These are phyloP conservation scores for Ophiobolus disseminans DNA, from an alignment of 2,329 filamentous ascomycete species.

Conservation along the genomic window DNA sequence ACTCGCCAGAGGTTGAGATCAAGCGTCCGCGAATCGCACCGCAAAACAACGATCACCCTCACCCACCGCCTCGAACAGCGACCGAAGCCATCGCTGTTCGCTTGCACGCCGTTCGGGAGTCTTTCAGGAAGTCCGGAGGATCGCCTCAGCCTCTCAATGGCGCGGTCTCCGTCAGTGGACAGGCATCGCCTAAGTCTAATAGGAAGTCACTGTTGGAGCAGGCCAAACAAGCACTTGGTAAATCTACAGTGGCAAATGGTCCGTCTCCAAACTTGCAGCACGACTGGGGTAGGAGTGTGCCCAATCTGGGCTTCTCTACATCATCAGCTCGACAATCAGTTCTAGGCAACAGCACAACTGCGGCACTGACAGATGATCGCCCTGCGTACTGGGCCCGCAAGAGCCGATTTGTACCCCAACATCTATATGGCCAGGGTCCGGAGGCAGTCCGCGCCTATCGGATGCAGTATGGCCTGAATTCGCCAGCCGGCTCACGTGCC, in stretches of 20 bases:
- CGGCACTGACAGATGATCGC: slow-evolving; percentile 17
- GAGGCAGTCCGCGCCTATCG: slow-evolving; percentile 41
- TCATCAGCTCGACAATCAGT: slow-evolving; percentile 17
- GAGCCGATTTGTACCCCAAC: slow-evolving; percentile 45
- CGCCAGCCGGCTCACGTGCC: slow-evolving; percentile 19
- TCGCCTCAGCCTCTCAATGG: slow-evolving; percentile 15
- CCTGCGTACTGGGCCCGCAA: slow-evolving; percentile 42
- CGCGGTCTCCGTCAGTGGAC: slow-evolving; percentile 11
- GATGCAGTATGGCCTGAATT: slow-evolving; percentile 23
- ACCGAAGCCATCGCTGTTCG: slow-evolving; percentile 32
- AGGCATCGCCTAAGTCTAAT: slow-evolving; percentile 12
- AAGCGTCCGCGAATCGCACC: no score
- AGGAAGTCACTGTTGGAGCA: slow-evolving; percentile 18
- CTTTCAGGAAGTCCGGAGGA: slow-evolving; percentile 16
- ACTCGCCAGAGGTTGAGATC: slow-evolving; percentile 18
- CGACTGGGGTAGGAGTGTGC: slow-evolving; percentile 37
- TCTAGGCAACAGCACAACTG: slow-evolving; percentile 21
- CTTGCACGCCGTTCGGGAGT: slow-evolving; percentile 28
- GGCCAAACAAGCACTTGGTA: slow-evolving; percentile 16
- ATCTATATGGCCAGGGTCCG: slow-evolving; percentile 44
- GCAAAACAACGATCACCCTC: no score
- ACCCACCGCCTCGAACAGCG: slow-evolving; percentile 12
- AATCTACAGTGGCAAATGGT: slow-evolving; percentile 9
- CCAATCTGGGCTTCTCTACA: slow-evolving; percentile 24
- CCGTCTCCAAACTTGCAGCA: slow-evolving; percentile 21